Conservation (phyloP, 345 rosid genomes). For the Psidium guajava region DNA sequence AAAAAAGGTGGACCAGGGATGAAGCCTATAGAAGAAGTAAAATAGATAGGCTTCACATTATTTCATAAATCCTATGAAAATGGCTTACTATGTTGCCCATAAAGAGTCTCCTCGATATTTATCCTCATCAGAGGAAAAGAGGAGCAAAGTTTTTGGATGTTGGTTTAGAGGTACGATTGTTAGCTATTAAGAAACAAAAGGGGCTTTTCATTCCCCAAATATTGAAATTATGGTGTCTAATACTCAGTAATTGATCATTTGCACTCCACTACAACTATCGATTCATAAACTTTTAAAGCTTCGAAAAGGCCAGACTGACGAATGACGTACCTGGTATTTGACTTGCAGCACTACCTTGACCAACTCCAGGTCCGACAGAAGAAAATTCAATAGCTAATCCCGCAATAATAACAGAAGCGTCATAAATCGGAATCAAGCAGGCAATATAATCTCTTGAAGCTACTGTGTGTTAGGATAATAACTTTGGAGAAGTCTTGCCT, state of each 20-base stretch:
- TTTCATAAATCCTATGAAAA: no score
- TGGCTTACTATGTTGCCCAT: not conserved
- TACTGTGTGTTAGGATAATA: no score
- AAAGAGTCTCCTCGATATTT: not conserved
- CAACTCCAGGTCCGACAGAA: accelerated
- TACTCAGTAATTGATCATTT: no score
- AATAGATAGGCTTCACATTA: no score
- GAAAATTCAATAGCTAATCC: not conserved
- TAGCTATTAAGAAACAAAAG: not conserved
- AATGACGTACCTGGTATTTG: not conserved
- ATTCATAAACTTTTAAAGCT: not conserved
- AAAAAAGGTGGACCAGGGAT: no score
- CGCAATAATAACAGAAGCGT: accelerated
- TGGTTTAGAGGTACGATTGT: accelerated
- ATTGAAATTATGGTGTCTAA: no score
- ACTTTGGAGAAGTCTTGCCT: slow-evolving; percentile 1
- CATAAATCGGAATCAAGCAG: not conserved
- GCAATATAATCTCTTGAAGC: not conserved
- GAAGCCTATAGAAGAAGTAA: not conserved
- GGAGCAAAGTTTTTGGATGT: no score
- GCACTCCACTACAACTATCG: not conserved
- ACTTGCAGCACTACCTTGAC: not conserved
- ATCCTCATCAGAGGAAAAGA: no score
- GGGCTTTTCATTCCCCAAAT: accelerated
- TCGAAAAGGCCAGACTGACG: not conserved